Conservation (phyloP, 1,139 yeast genomes). For the Hansenula lynferdii region DNA sequence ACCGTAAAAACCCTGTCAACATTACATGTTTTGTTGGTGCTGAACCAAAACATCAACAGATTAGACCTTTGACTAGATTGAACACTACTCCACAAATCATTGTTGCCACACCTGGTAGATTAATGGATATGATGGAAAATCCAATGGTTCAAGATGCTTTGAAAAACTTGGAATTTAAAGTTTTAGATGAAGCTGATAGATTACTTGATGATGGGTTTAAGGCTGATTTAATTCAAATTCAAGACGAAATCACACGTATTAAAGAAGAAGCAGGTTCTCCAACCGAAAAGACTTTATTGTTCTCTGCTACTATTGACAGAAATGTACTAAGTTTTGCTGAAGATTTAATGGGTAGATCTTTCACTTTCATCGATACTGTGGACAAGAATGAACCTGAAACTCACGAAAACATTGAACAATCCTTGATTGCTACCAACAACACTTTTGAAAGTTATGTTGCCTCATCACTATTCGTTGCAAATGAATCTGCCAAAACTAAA, state of each 20-base stretch:
- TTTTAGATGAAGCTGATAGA: conserved; percentile 89
- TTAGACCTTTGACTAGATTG: conserved; percentile 26
- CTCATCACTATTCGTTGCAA: conserved; percentile 44
- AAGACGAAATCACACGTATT: conserved; percentile 39
- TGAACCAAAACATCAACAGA: conserved; percentile 33
- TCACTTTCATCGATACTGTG: conserved; percentile 71
- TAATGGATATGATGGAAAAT: conserved; percentile 51
- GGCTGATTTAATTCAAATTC: conserved; percentile 53
- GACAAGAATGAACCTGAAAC: conserved; percentile 73
- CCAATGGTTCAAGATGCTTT: conserved; percentile 47
- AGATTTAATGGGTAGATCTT: conserved; percentile 57
- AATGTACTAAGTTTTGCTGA: conserved; percentile 63
- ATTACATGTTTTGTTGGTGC: conserved; percentile 49
- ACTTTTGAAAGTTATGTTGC: conserved; percentile 48
- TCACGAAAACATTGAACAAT: conserved; percentile 70
- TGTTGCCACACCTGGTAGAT: conserved; percentile 90
- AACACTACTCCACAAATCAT: conserved; percentile 44
- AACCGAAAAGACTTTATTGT: conserved; percentile 60
- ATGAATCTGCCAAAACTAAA: conserved; percentile 23
- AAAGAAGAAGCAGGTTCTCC: conserved; percentile 28
- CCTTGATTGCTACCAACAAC: conserved; percentile 44
- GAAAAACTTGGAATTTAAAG: conserved; percentile 52
- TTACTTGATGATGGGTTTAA: conserved; percentile 74
- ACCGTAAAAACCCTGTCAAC: conserved; percentile 28
- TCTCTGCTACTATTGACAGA: conserved; percentile 83